Evolutionary conservation across 2,329 filamentous ascomycete genomes (phyloP).

Genomic region (Talaromyces verruculosus): DNA sequence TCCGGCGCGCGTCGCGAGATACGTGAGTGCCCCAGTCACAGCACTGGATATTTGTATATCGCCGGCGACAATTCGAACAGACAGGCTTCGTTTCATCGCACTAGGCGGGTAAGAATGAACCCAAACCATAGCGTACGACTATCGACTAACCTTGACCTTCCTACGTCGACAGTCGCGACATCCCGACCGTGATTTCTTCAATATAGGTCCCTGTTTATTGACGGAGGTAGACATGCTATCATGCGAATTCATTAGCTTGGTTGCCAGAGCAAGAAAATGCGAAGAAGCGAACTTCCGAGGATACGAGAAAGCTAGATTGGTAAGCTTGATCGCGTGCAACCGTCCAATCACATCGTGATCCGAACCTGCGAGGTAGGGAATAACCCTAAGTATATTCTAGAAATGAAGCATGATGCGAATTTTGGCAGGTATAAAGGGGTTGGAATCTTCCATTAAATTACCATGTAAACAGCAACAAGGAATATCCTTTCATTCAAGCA

Average conservation of each 20-base stretch:
- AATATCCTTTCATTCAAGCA: neutral
- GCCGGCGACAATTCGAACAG: neutral
- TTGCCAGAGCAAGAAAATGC: neutral
- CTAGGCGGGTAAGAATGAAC: too few species aligned
- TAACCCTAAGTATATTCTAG: neutral
- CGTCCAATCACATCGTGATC: neutral
- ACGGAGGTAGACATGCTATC: neutral
- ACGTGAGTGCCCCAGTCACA: neutral
- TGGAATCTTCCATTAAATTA: neutral
- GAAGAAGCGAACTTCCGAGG: neutral
- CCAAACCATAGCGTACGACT: too few species aligned
- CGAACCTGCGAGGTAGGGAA: neutral
- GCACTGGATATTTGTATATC: neutral
- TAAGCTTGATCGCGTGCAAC: neutral
- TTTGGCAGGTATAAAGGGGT: neutral
- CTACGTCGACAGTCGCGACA: neutral
- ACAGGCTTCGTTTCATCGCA: neutral
- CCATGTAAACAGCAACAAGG: neutral
- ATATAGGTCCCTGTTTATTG: neutral
- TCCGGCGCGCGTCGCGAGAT: neutral
- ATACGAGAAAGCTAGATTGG: neutral
- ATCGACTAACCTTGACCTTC: neutral
- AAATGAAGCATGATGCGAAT: neutral
- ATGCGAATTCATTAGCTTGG: neutral
- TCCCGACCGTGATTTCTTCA: neutral